Evolutionary conservation across 306 rosid species (phyloP).

Genomic region (Betula pendula): DNA sequence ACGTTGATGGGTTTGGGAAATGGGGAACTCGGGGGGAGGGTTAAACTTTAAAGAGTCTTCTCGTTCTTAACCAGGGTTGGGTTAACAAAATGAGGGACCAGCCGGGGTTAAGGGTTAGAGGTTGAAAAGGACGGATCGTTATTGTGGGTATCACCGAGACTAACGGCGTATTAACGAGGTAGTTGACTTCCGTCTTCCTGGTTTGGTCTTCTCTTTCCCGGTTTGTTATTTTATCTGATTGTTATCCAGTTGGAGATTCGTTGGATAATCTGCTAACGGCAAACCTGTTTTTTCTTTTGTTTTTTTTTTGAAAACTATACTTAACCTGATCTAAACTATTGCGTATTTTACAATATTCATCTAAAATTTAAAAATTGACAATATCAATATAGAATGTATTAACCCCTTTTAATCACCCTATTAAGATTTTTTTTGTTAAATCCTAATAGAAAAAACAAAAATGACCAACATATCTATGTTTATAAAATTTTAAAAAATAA

Average conservation of each 20-base stretch:
- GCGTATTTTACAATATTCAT: too few species aligned
- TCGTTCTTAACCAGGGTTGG: background rate
- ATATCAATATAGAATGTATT: too few species aligned
- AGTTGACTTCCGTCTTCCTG: slow-evolving; percentile 18
- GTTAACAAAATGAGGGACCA: background rate
- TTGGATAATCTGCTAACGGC: too few species aligned
- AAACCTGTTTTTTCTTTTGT: too few species aligned
- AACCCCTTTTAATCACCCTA: too few species aligned
- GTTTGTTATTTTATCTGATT: background rate
- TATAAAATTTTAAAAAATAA: too few species aligned
- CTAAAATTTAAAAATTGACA: too few species aligned
- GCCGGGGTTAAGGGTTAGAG: background rate
- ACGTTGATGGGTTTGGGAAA: background rate
- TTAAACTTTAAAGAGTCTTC: background rate
- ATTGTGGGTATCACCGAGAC: background rate
- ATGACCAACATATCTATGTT: too few species aligned
- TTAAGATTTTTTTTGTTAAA: too few species aligned
- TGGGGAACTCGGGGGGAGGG: background rate
- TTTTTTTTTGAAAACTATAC: too few species aligned
- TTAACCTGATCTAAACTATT: too few species aligned
- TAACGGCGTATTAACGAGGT: slow-evolving; percentile 18
- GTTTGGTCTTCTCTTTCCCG: background rate
- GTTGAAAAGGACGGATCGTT: background rate
- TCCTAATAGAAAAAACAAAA: too few species aligned
- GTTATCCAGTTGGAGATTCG: background rate